Base-by-base conservation (phyloP, 1,284 basidiomycete species). In the Somion occarium region DNA sequence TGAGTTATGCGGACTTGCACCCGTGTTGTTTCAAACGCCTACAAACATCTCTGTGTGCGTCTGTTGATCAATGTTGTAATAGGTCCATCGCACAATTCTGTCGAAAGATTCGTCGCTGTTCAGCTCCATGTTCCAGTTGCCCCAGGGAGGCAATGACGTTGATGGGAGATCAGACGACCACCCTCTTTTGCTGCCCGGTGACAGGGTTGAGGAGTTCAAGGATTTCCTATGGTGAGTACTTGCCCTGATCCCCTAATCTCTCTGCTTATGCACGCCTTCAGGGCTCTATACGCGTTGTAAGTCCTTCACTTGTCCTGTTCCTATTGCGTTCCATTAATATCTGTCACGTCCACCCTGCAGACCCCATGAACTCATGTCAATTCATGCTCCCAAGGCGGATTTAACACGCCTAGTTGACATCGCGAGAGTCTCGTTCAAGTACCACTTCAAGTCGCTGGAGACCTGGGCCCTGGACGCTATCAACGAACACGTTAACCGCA, bases 391-490 rank as follows among this genome's bases (percentile, higher is more conserved):
- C 15, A 49, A 52, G 24, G 72, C 74, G 13, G 65, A 72, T 26
- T 64, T 65, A 37, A 65, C 67, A 37, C 73, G 73, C 22, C 73
- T 87, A 20, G 79, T 83, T 55, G 77, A 83, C 59, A 78, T 87
- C 52, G 79, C 80, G 3, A 73, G 73, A 15, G 69, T 85, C 7
- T 72, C 82, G 23, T 80, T 78, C 68, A 86, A 87, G 65, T 86
- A 86, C 58, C 74, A 78, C 30, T 85, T 87, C 75, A 83, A 80
- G 62, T 75, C 78, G 7, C 64, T 83, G 26, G 85, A 87, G 61
- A 80, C 75, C 0, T 87, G 84, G 84, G 73, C 82, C 1, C 70
- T 87, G 20, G 79, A 85, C 55, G 78, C 74, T 12, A 80, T 87
- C 45, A 79, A 83, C 51, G 78, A 80, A 56, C 81, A 76, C 51